phyloP scores from a whole-genome alignment of 2,329 filamentous ascomycete species.

The Microthyrium microscopicum region DNA sequence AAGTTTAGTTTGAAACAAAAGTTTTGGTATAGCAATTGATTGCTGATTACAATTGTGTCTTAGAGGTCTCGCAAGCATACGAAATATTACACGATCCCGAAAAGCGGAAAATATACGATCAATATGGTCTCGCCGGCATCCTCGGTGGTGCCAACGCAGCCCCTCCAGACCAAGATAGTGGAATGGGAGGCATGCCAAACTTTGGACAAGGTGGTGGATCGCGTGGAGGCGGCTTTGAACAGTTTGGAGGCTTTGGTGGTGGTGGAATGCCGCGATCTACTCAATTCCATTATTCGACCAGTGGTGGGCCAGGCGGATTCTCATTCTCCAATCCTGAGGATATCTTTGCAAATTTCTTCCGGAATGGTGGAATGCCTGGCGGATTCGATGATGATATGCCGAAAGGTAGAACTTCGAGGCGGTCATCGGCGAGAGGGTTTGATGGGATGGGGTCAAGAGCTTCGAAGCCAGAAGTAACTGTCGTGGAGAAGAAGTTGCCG shows the following conservation, averaged over 20 bases:
- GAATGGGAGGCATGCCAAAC: conserved; percentile 26
- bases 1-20: no score
- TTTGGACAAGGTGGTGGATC: conserved; percentile 42
- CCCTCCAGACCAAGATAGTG: conserved; percentile 43
- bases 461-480: conserved; percentile 69
- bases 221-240: conserved; percentile 34
- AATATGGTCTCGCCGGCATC: conserved; percentile 86
- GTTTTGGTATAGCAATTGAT: no score
- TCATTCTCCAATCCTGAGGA: conserved; percentile 68
- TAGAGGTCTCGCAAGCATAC: conserved; percentile 88
- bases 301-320: conserved; percentile 43
- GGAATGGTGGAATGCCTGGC: conserved; percentile 30
- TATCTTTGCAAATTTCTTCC: conserved; percentile 74
- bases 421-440: conserved; percentile 14
- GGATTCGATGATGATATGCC: conserved; percentile 28
- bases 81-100: conserved; percentile 95
- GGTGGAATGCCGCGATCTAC: conserved; percentile 29
- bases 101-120: conserved; percentile 89
- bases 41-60: no score
- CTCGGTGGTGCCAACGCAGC: conserved; percentile 51
- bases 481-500: conserved; percentile 69
- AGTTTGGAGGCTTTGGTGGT: conserved; percentile 33
- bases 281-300: conserved; percentile 49
- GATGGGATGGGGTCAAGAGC: conserved; percentile 22
- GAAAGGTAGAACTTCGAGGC: conserved; percentile 18